These are phyloP conservation scores for Solanum ahanhuiri DNA, from an alignment of 257 asterid species.

Conservation along the genomic window DNA sequence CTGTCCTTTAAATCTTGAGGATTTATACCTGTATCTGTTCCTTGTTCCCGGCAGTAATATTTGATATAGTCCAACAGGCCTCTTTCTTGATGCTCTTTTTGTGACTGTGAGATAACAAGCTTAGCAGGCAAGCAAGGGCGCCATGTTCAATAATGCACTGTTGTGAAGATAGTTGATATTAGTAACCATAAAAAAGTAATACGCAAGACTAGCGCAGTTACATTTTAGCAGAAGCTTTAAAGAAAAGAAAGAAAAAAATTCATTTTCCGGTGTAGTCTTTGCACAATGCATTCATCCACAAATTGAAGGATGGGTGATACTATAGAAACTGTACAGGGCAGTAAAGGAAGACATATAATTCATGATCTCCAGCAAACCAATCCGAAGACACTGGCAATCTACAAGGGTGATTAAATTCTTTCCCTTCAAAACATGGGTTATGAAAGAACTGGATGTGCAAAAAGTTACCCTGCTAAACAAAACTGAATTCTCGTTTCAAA, in stretches of 20 bases:
- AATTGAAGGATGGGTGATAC: background rate
- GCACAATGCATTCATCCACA: background rate
- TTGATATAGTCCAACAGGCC: slow-evolving; percentile 93
- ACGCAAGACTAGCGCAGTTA: background rate
- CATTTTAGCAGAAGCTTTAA: background rate
- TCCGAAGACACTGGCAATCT: background rate
- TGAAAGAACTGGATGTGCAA: background rate
- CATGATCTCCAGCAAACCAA: background rate
- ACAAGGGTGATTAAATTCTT: background rate
- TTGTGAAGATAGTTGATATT: background rate
- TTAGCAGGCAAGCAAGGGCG: slow-evolving; percentile 64
- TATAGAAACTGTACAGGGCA: background rate
- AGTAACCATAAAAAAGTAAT: background rate
- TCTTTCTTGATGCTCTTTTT: slow-evolving; percentile 94
- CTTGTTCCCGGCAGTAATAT: slow-evolving; percentile 87
- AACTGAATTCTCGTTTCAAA: background rate
- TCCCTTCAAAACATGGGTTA: background rate
- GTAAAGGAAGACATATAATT: background rate
- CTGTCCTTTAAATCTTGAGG: background rate
- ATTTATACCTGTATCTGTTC: slow-evolving; percentile 68
- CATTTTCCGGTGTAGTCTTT: background rate
- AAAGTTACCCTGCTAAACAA: background rate
- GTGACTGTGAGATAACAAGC: slow-evolving; percentile 75
- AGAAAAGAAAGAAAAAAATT: background rate
- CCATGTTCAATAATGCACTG: slow-evolving; percentile 72